Evolutionary conservation across 2,329 filamentous ascomycete genomes (phyloP).

Genomic region (Chaetomiaceae sp.): DNA sequence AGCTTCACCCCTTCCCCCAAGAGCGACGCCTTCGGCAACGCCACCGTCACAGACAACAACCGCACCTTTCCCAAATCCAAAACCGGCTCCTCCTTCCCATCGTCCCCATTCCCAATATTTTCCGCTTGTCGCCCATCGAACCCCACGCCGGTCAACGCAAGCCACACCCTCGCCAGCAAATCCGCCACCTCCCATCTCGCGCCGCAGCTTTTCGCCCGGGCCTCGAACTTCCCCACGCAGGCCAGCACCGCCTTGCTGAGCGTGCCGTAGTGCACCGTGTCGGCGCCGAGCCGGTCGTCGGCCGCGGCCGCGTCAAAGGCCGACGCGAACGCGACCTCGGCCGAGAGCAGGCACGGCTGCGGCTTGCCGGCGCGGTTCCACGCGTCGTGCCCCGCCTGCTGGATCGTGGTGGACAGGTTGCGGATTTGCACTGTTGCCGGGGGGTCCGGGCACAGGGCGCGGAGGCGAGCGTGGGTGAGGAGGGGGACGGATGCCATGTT

Average conservation of each 20-base stretch:
- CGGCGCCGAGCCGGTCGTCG: constrained; percentile 58
- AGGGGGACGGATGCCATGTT: constrained; percentile 28
- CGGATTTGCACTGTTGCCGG: constrained; percentile 54
- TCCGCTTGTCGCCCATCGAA: too few species aligned
- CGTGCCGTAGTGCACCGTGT: constrained; percentile 71
- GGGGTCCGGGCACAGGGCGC: constrained; percentile 41
- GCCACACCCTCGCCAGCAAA: constrained; percentile 37
- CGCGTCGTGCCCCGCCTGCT: constrained; percentile 56
- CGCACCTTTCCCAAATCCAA: constrained; percentile 37
- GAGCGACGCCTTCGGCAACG: constrained; percentile 65
- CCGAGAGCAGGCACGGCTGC: constrained; percentile 61
- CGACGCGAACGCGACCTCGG: constrained; percentile 51
- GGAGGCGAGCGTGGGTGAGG: constrained; percentile 37
- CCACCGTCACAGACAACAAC: constrained; percentile 49
- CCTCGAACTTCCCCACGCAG: constrained; percentile 32
- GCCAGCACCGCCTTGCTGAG: constrained; percentile 62
- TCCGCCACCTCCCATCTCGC: constrained; percentile 25
- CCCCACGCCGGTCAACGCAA: constrained; percentile 35
- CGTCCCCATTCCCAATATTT: too few species aligned
- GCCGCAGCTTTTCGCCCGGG: constrained; percentile 16
- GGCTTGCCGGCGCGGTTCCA: constrained; percentile 58
- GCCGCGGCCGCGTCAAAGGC: constrained; percentile 56
- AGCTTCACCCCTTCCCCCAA: constrained; percentile 58
- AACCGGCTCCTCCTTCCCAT: constrained; percentile 29
- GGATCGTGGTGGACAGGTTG: constrained; percentile 55